These are phyloP conservation scores for Scutellaria baicalensis DNA, from an alignment of 257 asterid genomes.

Conservation along the genomic window DNA sequence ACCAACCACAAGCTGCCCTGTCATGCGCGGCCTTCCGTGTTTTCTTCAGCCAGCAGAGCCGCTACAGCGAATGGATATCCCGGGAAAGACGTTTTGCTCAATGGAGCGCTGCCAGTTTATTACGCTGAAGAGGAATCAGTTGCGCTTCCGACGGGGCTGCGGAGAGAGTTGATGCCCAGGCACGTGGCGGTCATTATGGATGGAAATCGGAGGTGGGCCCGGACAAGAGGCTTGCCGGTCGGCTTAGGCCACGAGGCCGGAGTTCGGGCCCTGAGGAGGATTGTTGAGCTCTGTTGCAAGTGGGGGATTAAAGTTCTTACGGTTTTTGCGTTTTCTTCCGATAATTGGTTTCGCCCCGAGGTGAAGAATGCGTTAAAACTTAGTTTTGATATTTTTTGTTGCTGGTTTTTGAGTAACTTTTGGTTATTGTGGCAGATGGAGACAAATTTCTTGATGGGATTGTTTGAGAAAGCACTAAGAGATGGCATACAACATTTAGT, in stretches of 20 bases:
- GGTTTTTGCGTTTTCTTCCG: conserved; percentile 58
- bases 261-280: conserved; percentile 27
- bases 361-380: conserved; percentile 16
- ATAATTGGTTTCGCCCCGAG: conserved; percentile 65
- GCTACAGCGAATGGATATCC: conserved; percentile 3
- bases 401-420: neutral
- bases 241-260: conserved; percentile 52
- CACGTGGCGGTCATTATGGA: conserved; percentile 59
- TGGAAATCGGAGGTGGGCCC: conserved; percentile 60
- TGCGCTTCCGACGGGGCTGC: conserved; percentile 18
- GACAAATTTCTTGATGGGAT: conserved; percentile 30
- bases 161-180: conserved; percentile 27
- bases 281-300: conserved; percentile 37
- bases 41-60: neutral
- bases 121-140: neutral
- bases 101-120: conserved; percentile 2
- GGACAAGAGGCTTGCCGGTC: conserved; percentile 33
- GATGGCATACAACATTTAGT: conserved; percentile 22
- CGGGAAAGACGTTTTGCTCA: conserved; percentile 1
- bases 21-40: neutral
- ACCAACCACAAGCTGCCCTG: neutral
- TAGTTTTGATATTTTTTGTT: neutral
- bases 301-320: conserved; percentile 56
- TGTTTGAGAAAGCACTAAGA: conserved; percentile 29
- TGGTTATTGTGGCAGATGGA: conserved; percentile 22